A percentile compares a stretch with the other conserved stretches of the same genome.
Evolutionary conservation across 352 stramenopile genomes (phyloP).

Genomic region (Pilasporangium apinafurcum): DNA sequence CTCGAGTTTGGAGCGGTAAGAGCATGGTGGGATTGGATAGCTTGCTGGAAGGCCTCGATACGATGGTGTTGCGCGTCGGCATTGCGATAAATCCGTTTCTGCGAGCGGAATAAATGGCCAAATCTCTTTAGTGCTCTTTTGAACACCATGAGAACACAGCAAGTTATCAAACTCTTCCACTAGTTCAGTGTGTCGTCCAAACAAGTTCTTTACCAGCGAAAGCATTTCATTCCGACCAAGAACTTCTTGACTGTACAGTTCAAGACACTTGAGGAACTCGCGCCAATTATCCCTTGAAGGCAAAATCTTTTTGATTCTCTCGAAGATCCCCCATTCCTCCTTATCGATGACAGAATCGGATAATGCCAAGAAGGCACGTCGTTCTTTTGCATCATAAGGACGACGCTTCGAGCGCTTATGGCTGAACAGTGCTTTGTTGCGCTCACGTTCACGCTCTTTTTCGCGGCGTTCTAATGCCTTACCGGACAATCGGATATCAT

Average conservation of each 20-base stretch:
- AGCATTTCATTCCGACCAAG: constrained; percentile 88
- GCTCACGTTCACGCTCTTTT: constrained; percentile 73
- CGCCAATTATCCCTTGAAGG: constrained; percentile 91
- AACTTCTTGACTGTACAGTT: constrained; percentile 97
- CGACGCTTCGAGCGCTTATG: constrained; percentile 67
- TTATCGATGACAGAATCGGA: constrained; percentile 79
- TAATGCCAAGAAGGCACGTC: constrained; percentile 62
- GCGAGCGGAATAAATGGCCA: constrained; percentile 89
- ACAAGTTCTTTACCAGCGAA: constrained; percentile 83
- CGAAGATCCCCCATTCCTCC: constrained; percentile 91
- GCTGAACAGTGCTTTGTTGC: constrained; percentile 67
- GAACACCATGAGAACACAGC: constrained; percentile 64
- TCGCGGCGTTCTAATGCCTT: constrained; percentile 65
- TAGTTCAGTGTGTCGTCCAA: constrained; percentile 80
- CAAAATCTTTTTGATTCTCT: constrained; percentile 92
- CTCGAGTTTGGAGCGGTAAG: constrained; percentile 90
- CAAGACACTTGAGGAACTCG: constrained; percentile 98
- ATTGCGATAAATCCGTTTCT: constrained; percentile 90
- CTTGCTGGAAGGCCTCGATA: constrained; percentile 97
- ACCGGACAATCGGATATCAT: constrained; percentile 38
- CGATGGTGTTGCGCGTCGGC: constrained; percentile 90
- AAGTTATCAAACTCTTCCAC: constrained; percentile 79
- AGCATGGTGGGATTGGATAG: constrained; percentile 97
- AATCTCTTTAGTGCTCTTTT: constrained; percentile 83
- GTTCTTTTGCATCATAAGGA: constrained; percentile 68